Percentiles rank a stretch among this genome's conserved stretches.
Evolutionary conservation across 345 rosid genomes (phyloP).

Genomic region (Hibiscus tridactylites): DNA sequence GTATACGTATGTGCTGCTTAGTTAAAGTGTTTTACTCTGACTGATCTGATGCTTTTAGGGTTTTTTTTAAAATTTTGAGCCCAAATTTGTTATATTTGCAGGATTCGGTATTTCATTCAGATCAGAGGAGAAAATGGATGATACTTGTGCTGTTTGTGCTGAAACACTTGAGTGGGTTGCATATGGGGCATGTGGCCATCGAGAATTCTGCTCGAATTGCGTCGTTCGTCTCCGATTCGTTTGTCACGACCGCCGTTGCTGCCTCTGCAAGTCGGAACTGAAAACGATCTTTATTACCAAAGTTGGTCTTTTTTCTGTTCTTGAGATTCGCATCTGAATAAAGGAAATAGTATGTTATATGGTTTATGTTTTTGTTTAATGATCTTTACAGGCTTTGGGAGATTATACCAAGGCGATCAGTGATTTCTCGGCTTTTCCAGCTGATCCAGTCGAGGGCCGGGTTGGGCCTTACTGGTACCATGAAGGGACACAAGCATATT

Average conservation of each 20-base stretch:
- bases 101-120: not conserved
- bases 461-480: constrained; percentile 56
- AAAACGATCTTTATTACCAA: constrained; percentile 49
- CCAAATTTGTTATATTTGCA: not conserved
- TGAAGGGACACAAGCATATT: constrained; percentile 47
- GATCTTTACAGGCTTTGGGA: constrained; percentile 47
- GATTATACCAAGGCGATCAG: constrained; percentile 54
- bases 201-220: constrained; percentile 87
- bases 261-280: constrained; percentile 79
- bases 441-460: constrained; percentile 53
- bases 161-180: constrained; percentile 90
- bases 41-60: too few relatives aligned
- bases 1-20: too few relatives aligned
- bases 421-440: constrained; percentile 49
- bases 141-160: constrained; percentile 90
- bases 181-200: constrained; percentile 88
- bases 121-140: constrained; percentile 46
- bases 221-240: constrained; percentile 87
- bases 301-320: constrained; percentile 23
- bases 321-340: not conserved
- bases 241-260: constrained; percentile 59
- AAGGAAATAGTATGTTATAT: not conserved
- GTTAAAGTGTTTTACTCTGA: too few relatives aligned
- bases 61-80: too few relatives aligned
- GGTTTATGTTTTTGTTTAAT: not conserved